Evolutionary conservation across 768 basidiomycete species (phyloP), one percentile per base, ranked within the genome.

Genomic region (Boletus vermiculosoides): DNA sequence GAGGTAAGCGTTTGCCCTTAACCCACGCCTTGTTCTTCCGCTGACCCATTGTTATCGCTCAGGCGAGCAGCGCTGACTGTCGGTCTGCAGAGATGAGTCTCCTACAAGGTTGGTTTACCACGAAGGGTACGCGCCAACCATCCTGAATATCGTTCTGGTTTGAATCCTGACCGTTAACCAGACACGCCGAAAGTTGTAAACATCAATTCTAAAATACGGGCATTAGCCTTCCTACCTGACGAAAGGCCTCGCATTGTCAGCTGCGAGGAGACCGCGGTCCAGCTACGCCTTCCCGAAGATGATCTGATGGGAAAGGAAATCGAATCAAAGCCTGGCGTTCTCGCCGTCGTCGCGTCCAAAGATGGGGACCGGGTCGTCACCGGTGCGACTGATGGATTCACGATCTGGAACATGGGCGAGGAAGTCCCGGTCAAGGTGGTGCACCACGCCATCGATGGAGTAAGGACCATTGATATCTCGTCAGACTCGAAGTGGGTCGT

Each of bases 391-490:
- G 41, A 63, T n/a, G 57, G 61, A 15, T 30, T 59, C 15, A 34
- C 61, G 20, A 63, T 63, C 45, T 63, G 62, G 62, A 46, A 40
- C 4, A 55, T 28, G 42, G 33, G 5, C 2, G 22, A 16, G 15
- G 52, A 6, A 5, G 15, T 3, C 20, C 58, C 37, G 1, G 25
- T 15, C 10, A 1, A 18, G 10, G 33, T 54, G 45, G 25, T 3
- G 34, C 40, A 33, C 46, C 57, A 47, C 25, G 2, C 39, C 41
- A 47, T 59, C 28, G 41, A 20, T 20, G 57, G 56, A 11, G 63
- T 64, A 13, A 49, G 62, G 49, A 18, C 62, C 25, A 8, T 64
- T 47, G 63, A 63, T 45, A 55, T 63, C 50, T 63, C 62, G 44
- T 51, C 33, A 5, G 63, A 63, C 31, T 64, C 62, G 11, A 63